Base-by-base conservation (phyloP, 2,329 filamentous ascomycete species). In the Kalaharituber pfeilii region DNA sequence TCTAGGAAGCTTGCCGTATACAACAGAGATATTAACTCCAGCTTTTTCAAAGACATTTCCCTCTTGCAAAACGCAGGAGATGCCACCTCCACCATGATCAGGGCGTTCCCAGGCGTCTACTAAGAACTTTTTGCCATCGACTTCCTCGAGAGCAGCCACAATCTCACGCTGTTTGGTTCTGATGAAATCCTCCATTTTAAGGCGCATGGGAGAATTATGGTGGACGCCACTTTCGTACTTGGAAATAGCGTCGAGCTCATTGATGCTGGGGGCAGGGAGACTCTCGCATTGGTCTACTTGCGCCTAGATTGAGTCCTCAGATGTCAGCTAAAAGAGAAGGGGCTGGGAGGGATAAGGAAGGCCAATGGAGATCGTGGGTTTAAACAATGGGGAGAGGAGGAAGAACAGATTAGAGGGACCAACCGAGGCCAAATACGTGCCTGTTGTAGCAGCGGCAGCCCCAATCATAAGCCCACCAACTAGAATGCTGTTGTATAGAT, bases 31-130 rank as follows among this genome's bases (percentile, higher is more conserved):
- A 66, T 94, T 94, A 56, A 96, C 87, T 27, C 91, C 91, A 45
- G 85, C 91, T 71, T 98, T 98, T 69, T 98, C 91, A 65, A 98
- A 98, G 51, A n/a, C n/a, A 59, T 93, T 89, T 62, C 91, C 88
- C 61, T 95, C 87, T 69, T 98, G 91, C 18, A 98, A 74, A 36
- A 98, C 88, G 69, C 88, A n/a, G 15, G 86, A 93, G 63, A 89
- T 88, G 60, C 91, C 91, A 54, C 91, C 91, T 42, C 91, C 91
- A 53, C 91, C 91, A 66, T 87, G 59, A 24, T 51, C 81, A 55
- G 84, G 81, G 51, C 91, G 80, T 58, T 79, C 76, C 91, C 91
- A 98, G 60, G 82, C 81, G 70, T 98, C 91, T 56, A 80, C 73
- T 56, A 77, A 77, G 72, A 98, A 98, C 61, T 79, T 76, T 60